Conservation (phyloP, 176 grass and related monocot genomes). For the Puya raimondii region DNA sequence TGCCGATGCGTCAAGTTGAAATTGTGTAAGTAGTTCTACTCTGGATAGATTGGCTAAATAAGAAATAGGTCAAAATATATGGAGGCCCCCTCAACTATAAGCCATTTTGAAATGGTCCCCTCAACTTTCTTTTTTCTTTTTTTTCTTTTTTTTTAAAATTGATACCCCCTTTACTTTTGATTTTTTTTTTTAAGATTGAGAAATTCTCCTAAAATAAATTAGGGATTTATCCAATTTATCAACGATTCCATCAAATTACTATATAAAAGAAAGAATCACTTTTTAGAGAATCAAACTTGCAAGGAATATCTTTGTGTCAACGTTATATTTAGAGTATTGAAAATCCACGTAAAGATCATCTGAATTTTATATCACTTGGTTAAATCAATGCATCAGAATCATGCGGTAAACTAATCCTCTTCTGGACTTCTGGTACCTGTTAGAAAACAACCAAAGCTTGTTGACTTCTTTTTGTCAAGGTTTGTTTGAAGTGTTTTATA, state of each 20-base stretch:
- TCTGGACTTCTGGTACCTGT: background rate
- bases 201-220: background rate
- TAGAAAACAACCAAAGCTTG: background rate
- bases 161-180: background rate
- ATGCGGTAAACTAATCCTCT: background rate
- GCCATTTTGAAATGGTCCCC: too few relatives aligned
- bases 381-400: background rate
- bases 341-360: too few relatives aligned
- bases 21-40: background rate
- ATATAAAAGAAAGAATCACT: background rate
- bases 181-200: background rate
- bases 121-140: background rate
- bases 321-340: too few relatives aligned
- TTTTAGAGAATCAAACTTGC: too few relatives aligned
- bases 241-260: background rate
- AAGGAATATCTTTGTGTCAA: too few relatives aligned
- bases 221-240: background rate
- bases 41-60: background rate
- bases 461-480: background rate
- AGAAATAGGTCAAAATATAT: too few relatives aligned
- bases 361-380: too few relatives aligned
- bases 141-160: background rate
- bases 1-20: background rate
- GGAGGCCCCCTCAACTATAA: too few relatives aligned
- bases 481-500: background rate